A percentile compares a stretch with the other conserved stretches of the same genome.
Evolutionary conservation across 306 rosid species (phyloP).

Genomic region (Vicia sativa): DNA sequence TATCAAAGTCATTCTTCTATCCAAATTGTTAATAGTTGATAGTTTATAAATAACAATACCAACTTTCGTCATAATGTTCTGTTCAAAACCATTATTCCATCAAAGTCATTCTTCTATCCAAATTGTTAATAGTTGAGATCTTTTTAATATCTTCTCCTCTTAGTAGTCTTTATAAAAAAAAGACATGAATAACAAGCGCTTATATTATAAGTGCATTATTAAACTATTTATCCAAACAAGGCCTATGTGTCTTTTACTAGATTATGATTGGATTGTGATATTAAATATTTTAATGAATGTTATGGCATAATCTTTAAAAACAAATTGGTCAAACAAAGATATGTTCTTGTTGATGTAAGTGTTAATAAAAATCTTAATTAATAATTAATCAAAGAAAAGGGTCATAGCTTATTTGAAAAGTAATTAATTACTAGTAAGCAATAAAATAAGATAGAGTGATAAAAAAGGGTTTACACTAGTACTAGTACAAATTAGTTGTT

Average conservation of each 20-base stretch:
- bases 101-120: too few species aligned
- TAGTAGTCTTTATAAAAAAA: too few species aligned
- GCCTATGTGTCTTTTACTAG: background rate
- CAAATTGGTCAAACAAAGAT: slow-evolving; percentile 32
- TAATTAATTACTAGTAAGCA: slow-evolving; percentile 7
- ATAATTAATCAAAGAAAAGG: slow-evolving; percentile 28
- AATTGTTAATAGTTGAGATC: too few species aligned
- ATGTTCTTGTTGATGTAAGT: slow-evolving; percentile 26
- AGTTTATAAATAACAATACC: too few species aligned
- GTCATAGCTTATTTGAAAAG: slow-evolving; percentile 27
- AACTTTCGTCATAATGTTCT: too few species aligned
- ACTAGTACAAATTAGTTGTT: background rate
- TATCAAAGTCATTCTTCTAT: too few species aligned
- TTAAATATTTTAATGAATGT: background rate
- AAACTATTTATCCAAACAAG: background rate
- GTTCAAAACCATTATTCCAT: too few species aligned
- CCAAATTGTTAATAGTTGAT: too few species aligned
- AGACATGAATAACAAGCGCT: background rate
- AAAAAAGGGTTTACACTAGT: slow-evolving; percentile 29
- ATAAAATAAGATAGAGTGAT: slow-evolving; percentile 28
- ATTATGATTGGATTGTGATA: background rate
- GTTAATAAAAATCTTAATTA: slow-evolving; percentile 15
- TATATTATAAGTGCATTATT: background rate
- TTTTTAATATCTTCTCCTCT: too few species aligned
- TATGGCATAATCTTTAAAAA: slow-evolving; percentile 27